Evolutionary conservation across 768 basidiomycete genomes (phyloP), one percentile per base, ranked within the genome.

Genomic region (Pleurotus tuber-regium): DNA sequence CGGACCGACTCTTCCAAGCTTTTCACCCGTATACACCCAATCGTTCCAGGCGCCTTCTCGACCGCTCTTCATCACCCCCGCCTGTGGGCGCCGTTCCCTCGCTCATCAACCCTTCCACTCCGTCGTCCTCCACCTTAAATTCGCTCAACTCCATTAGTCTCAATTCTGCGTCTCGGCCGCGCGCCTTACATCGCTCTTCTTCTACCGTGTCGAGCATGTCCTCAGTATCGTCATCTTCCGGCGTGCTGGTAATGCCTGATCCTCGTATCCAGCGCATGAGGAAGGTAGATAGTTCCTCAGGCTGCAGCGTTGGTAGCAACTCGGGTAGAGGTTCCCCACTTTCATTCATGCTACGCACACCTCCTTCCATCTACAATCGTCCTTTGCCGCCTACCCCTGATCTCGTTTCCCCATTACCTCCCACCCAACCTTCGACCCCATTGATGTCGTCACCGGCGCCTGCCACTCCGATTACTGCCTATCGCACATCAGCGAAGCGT

Each of bases 121-220:
- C 85, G 0, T 85, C 82, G 60, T 86, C 83, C 0, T 78, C 83
- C 0, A 86, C 86, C 1, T 72, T 84, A 48, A 79, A 76, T 56
- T 78, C 79, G 18, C 66, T 75, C 56, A 69, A 68, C 7, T 73
- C 70, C 29, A 57, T 67, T 24, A 73, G 72, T 19, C 70, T 72
- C 12, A 69, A 70, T 54, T 69, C 70, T 25, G 57, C 70, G 18
- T 66, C 71, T 12, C 73, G 66, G 2, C 70, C 75, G 12, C 66
- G 69, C 18, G 52, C 62, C 56, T 66, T 69, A 52, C 80, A 67
- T 61, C 80, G 70, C 59, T 78, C 72, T 44, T 69, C 66, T 29
- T 76, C 77, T 9, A 72, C 72, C 28, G 57, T 71, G 12, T 75
- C 79, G 16, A 48, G 46, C 56, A 54, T 74, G 46, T 72, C 74